phyloP scores from a whole-genome alignment of 495 filamentous ascomycete genomes.

The Penicillium paradoxum region DNA sequence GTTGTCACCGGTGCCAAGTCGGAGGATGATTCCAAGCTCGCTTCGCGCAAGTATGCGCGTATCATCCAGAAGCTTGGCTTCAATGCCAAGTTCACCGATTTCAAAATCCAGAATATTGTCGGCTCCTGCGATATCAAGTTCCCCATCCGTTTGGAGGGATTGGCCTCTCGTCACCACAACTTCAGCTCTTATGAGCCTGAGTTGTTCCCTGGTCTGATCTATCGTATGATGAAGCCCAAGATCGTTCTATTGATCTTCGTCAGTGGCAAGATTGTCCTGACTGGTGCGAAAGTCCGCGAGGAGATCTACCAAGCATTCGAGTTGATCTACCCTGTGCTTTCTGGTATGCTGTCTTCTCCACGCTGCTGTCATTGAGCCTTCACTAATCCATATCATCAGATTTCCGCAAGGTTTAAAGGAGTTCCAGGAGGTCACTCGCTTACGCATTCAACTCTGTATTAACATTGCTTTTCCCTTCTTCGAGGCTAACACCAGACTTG shows the following conservation, averaged over 20 bases:
- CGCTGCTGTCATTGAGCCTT: neutral
- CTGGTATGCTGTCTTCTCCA: slow-evolving; percentile 52
- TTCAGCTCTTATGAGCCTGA: slow-evolving; percentile 99
- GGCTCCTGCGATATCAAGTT: slow-evolving; percentile 99
- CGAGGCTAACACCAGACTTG: slow-evolving; percentile 31
- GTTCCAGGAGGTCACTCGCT: slow-evolving; percentile 25
- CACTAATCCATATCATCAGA: slow-evolving; percentile 43
- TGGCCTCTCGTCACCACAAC: slow-evolving; percentile 95
- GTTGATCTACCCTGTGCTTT: slow-evolving; percentile 97
- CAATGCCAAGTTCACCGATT: slow-evolving; percentile 99
- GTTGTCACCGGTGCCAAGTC: slow-evolving; percentile 98
- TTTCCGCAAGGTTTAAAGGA: slow-evolving; percentile 59
- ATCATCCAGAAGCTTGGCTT: slow-evolving; percentile 99
- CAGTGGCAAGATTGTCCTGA: slow-evolving; percentile 96
- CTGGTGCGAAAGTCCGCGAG: slow-evolving; percentile 95
- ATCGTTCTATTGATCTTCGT: slow-evolving; percentile 99
- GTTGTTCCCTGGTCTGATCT: slow-evolving; percentile 97
- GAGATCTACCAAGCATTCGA: slow-evolving; percentile 99
- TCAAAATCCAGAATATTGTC: slow-evolving; percentile 99
- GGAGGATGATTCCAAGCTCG: slow-evolving; percentile 95
- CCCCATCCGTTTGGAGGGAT: slow-evolving; percentile 92
- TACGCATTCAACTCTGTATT: slow-evolving; percentile 51
- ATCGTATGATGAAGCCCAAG: slow-evolving; percentile 99
- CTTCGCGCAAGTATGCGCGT: slow-evolving; percentile 94
- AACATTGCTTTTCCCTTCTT: slow-evolving; percentile 46